Evolutionary conservation across 2,329 filamentous ascomycete species (phyloP).

Genomic region (Helotiales sp.): DNA sequence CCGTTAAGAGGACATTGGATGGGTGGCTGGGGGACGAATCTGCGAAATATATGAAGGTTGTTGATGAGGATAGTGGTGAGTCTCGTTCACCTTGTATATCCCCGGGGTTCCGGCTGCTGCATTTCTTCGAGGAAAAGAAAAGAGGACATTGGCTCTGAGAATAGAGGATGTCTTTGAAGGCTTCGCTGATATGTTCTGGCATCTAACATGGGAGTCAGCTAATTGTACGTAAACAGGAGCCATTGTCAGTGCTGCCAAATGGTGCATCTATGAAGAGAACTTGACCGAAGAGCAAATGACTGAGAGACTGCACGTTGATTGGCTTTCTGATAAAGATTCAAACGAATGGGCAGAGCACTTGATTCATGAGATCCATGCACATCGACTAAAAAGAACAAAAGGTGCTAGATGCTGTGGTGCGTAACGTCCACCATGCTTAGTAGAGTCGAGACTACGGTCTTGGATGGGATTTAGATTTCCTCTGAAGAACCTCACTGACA

Average conservation of each 20-base stretch:
- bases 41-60: constrained; percentile 22
- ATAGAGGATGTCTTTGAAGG: no score
- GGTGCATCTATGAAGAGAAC: constrained; percentile 14
- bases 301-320: constrained; percentile 17
- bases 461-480: not conserved
- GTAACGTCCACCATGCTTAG: constrained; percentile 1
- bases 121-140: no score
- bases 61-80: constrained; percentile 21
- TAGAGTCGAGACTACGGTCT: not conserved
- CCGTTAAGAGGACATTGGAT: constrained; percentile 18
- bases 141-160: no score
- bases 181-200: no score
- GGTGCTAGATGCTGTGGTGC: constrained; percentile 19
- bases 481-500: no score
- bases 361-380: constrained; percentile 14
- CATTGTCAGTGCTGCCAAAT: constrained; percentile 22
- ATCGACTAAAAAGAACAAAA: constrained; percentile 11
- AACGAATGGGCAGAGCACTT: constrained; percentile 21
- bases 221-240: constrained; percentile 5
- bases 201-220: no score
- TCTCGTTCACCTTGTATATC: not conserved
- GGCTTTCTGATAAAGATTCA: constrained; percentile 18
- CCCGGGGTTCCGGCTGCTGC: no score
- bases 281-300: constrained; percentile 17
- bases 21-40: constrained; percentile 17